phyloP scores from a whole-genome alignment of 768 basidiomycete genomes.

The Crepidotus variabilis region DNA sequence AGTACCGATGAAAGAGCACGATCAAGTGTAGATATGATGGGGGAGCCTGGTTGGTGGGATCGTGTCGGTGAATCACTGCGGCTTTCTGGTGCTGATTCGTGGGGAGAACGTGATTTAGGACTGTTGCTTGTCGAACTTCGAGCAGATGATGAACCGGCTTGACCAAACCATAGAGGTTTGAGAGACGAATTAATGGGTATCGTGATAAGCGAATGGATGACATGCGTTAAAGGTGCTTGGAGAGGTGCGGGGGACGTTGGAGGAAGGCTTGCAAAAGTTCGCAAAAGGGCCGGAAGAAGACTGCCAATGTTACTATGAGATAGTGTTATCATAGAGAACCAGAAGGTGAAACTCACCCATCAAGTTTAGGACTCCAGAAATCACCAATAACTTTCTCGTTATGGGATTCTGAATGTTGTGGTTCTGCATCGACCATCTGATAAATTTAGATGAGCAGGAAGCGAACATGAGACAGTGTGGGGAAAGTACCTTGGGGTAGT shows the following conservation, averaged over 20 bases:
- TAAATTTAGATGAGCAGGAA: constrained; percentile 1
- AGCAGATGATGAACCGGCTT: constrained; percentile 25
- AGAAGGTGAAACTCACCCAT: constrained; percentile 46
- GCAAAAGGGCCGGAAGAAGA: constrained; percentile 67
- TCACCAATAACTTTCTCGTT: constrained; percentile 62
- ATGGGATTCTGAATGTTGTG: constrained; percentile 30
- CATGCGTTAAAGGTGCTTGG: constrained; percentile 70
- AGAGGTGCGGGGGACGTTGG: constrained; percentile 61
- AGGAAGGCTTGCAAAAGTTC: constrained; percentile 65
- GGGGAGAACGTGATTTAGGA: constrained; percentile 34
- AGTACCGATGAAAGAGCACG: constrained; percentile 51
- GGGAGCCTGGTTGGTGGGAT: constrained; percentile 22
- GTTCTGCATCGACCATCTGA: constrained; percentile 41
- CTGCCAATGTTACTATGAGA: constrained; percentile 28
- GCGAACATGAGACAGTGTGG: background rate
- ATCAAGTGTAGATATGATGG: constrained; percentile 48
- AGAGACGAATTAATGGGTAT: constrained; percentile 65
- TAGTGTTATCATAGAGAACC: background rate
- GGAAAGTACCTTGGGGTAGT: constrained; percentile 70
- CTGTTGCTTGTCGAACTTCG: constrained; percentile 29
- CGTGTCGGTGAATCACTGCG: constrained; percentile 37
- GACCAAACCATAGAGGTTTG: constrained; percentile 60
- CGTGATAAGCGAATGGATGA: constrained; percentile 77
- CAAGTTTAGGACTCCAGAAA: constrained; percentile 69
- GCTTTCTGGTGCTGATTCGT: constrained; percentile 29